Conservation (phyloP, 2,329 filamentous ascomycete species). For the Volutella citrinella region DNA sequence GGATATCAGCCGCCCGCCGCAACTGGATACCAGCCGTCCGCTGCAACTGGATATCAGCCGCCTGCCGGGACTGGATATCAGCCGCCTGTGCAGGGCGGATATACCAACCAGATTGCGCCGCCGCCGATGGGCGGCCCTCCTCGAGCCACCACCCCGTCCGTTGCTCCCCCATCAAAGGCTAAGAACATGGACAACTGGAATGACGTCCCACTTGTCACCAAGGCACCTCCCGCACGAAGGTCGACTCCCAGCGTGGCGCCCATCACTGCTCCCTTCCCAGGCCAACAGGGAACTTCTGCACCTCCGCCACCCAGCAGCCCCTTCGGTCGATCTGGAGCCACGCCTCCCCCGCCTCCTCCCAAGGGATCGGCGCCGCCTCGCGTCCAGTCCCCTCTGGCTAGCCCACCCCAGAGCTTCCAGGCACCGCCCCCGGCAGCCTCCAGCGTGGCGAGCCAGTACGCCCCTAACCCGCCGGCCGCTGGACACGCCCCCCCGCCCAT, state of each 20-base stretch:
- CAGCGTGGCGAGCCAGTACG: conserved; percentile 58
- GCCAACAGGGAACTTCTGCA: conserved; percentile 54
- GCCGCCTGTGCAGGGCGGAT: conserved; percentile 41
- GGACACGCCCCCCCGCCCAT: conserved; percentile 61
- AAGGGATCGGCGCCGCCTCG: conserved; percentile 71
- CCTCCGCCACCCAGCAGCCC: conserved; percentile 55
- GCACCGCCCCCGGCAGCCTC: conserved; percentile 40
- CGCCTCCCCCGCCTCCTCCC: conserved; percentile 78
- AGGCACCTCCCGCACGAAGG: conserved; percentile 64
- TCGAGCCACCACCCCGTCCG: conserved; percentile 65
- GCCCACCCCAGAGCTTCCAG: conserved; percentile 49
- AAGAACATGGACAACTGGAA: conserved; percentile 86
- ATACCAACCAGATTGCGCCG: conserved; percentile 33
- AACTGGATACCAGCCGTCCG: conserved; percentile 19
- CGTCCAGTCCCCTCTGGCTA: conserved; percentile 68
- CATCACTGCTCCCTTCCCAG: conserved; percentile 73
- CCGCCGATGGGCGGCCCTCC: conserved; percentile 38
- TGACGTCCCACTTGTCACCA: conserved; percentile 83
- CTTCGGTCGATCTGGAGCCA: conserved; percentile 61
- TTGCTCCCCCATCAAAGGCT: conserved; percentile 65
- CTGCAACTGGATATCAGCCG: conserved; percentile 20
- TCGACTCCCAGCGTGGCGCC: conserved; percentile 69
- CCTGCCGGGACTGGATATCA: conserved; percentile 50
- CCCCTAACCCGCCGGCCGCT: conserved; percentile 54
- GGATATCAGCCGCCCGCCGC: conserved; percentile 32